Conservation (phyloP, 768 basidiomycete species). For the Coprinopsis cinerea region DNA sequence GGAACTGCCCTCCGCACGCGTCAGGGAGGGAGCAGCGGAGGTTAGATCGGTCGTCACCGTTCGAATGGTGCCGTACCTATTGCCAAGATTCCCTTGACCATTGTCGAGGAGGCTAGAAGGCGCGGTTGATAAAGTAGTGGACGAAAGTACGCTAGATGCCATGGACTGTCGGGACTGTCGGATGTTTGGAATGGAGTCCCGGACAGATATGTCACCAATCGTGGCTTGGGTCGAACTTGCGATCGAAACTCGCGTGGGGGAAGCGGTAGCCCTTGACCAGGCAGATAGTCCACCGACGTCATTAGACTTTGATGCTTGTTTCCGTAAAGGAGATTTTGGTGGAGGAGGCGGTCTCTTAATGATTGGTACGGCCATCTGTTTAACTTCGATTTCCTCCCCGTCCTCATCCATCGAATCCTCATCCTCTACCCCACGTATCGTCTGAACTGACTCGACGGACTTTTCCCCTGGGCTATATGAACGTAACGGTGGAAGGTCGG, state of each 20-base stretch:
- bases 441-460: slow-evolving; percentile 15
- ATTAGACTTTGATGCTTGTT: slow-evolving; percentile 22
- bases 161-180: slow-evolving; percentile 63
- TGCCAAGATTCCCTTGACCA: slow-evolving; percentile 32
- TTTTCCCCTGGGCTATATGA: slow-evolving; percentile 51
- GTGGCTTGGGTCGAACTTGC: slow-evolving; percentile 30
- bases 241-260: slow-evolving; percentile 25
- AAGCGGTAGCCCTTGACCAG: slow-evolving; percentile 24
- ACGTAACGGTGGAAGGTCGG: slow-evolving; percentile 43
- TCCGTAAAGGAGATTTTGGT: slow-evolving; percentile 49
- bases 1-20: slow-evolving; percentile 55
- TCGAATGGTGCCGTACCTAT: slow-evolving; percentile 72
- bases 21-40: slow-evolving; percentile 64
- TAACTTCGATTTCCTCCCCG: slow-evolving; percentile 22
- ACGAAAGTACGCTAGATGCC: slow-evolving; percentile 52
- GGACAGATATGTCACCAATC: slow-evolving; percentile 17
- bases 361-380: slow-evolving; percentile 33
- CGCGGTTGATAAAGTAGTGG: slow-evolving; percentile 36
- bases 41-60: slow-evolving; percentile 82
- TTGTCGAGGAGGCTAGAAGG: slow-evolving; percentile 63
- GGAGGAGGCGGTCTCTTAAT: slow-evolving; percentile 29
- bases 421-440: slow-evolving; percentile 9
- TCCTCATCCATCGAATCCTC: slow-evolving; percentile 17
- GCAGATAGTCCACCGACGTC: slow-evolving; percentile 27
- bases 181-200: slow-evolving; percentile 31